phyloP scores from a whole-genome alignment of 1,284 basidiomycete species.

The Malassezia globosa region DNA sequence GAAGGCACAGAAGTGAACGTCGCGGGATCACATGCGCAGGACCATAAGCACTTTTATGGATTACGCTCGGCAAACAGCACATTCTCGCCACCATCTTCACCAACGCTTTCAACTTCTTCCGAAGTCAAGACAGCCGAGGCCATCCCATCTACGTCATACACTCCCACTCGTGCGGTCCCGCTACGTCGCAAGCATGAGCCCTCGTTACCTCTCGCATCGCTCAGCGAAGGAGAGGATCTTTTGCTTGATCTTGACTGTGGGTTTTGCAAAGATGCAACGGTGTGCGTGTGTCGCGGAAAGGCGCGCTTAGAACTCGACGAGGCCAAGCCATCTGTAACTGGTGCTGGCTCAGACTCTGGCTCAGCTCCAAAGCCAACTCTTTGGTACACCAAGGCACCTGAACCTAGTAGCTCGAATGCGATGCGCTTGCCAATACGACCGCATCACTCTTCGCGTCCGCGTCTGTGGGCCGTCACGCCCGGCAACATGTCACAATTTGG shows the following conservation, averaged over 20 bases:
- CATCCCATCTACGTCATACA: not conserved
- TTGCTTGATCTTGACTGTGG: constrained; percentile 29
- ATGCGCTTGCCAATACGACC: not conserved
- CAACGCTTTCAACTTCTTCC: not conserved
- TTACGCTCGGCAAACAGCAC: not conserved
- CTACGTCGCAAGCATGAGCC: not conserved
- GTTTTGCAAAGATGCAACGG: constrained; percentile 32
- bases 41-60: too few species aligned
- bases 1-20: too few species aligned
- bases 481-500: too few species aligned
- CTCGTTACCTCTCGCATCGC: not conserved
- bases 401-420: not conserved
- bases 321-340: not conserved
- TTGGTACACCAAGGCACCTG: not conserved
- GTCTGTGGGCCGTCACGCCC: not conserved
- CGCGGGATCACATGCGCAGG: too few species aligned
- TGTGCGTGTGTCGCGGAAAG: constrained; percentile 31
- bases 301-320: constrained; percentile 12
- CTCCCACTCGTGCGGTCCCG: not conserved
- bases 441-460: not conserved
- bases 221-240: not conserved
- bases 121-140: not conserved
- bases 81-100: not conserved
- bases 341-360: not conserved
- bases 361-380: not conserved